These are phyloP conservation scores for Cicer cuneatum DNA, from an alignment of 306 rosid species.

Conservation along the genomic window DNA sequence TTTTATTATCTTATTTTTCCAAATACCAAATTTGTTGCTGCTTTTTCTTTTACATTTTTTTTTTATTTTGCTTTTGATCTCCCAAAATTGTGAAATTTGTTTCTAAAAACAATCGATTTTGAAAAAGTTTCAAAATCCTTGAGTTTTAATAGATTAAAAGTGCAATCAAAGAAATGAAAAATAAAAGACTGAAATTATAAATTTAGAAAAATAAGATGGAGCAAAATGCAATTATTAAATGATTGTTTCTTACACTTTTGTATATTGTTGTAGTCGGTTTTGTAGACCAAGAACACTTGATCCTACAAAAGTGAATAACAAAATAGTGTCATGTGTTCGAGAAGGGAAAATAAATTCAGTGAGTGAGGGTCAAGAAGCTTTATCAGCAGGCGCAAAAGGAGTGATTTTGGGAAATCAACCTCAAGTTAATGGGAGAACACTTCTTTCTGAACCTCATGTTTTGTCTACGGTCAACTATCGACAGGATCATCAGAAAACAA, in stretches of 20 bases:
- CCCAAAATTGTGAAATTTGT: no score
- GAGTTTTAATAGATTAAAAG: no score
- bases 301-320: constrained; percentile 61
- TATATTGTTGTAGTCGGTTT: constrained; percentile 27
- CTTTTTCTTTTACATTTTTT: no score
- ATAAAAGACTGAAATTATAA: no score
- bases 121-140: no score
- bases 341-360: constrained; percentile 55
- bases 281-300: constrained; percentile 58
- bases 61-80: no score
- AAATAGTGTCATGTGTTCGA: constrained; percentile 55
- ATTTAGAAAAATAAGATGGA: no score
- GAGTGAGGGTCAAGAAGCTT: constrained; percentile 50
- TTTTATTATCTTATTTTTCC: no score
- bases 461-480: constrained; percentile 44
- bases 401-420: constrained; percentile 54
- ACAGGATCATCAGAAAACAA: neutral
- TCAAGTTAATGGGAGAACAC: constrained; percentile 41
- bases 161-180: no score
- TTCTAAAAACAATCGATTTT: no score
- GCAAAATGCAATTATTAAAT: no score
- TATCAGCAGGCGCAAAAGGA: constrained; percentile 62
- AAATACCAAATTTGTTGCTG: no score
- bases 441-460: constrained; percentile 59
- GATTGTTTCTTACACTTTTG: neutral